A percentile compares a stretch with the other conserved stretches of the same genome.
Evolutionary conservation across 495 filamentous ascomycete genomes (phyloP).

Genomic region (Beverwykella pulmonaria): DNA sequence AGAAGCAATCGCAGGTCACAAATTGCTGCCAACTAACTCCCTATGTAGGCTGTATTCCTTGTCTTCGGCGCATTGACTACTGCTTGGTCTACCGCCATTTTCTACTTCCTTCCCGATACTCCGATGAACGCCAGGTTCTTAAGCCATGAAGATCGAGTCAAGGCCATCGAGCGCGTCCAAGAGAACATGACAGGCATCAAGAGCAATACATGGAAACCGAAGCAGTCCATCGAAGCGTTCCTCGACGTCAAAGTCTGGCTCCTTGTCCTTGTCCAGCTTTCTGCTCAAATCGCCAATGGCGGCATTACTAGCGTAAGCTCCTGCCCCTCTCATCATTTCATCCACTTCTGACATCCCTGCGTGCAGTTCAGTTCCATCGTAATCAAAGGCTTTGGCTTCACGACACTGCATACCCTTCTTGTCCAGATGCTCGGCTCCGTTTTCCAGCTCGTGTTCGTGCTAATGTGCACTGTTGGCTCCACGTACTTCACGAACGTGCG

Average conservation of each 20-base stretch:
- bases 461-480: not conserved
- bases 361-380: not conserved
- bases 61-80: constrained; percentile 48
- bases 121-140: constrained; percentile 51
- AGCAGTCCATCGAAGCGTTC: constrained; percentile 52
- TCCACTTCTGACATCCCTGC: not conserved
- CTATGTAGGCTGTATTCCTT: constrained; percentile 47
- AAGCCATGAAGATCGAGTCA: constrained; percentile 51
- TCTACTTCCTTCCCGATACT: constrained; percentile 55
- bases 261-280: not conserved
- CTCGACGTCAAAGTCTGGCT: constrained; percentile 4
- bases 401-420: not conserved
- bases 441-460: constrained; percentile 2
- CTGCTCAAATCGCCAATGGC: not conserved
- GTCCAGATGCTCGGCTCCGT: constrained; percentile 3
- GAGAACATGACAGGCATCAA: constrained; percentile 69
- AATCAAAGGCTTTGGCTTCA: constrained; percentile 18
- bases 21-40: not conserved
- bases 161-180: constrained; percentile 63
- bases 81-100: constrained; percentile 43
- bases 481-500: not conserved
- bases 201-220: constrained; percentile 68
- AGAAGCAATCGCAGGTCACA: not conserved
- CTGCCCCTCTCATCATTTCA: not conserved
- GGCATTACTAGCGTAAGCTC: not conserved